These are phyloP conservation scores for Penicillium olsonii DNA, from an alignment of 2,329 filamentous ascomycete genomes.

Conservation along the genomic window DNA sequence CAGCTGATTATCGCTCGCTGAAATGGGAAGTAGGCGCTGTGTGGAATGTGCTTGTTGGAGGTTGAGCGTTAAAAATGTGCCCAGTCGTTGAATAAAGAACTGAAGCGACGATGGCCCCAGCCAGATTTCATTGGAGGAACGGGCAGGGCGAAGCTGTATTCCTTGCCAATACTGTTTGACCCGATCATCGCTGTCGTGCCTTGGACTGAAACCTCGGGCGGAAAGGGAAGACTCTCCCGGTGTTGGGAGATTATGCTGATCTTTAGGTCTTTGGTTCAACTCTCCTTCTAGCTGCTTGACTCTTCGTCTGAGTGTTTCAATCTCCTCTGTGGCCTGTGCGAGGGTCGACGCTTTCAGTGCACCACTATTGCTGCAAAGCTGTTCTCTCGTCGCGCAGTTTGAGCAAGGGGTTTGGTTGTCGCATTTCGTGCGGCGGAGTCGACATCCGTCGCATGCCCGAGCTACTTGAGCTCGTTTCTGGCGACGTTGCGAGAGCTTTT, in stretches of 20 bases:
- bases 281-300: conserved; percentile 10
- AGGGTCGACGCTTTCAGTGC: background rate
- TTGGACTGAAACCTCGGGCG: background rate
- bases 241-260: background rate
- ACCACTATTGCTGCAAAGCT: conserved; percentile 1
- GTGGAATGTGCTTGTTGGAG: background rate
- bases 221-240: background rate
- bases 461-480: conserved; percentile 3
- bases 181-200: background rate
- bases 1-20: conserved; percentile 3
- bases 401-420: background rate
- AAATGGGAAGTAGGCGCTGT: conserved; percentile 1
- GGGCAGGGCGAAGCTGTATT: conserved; percentile 6
- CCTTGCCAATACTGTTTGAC: conserved; percentile 1
- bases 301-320: conserved; percentile 1
- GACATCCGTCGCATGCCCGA: conserved; percentile 3
- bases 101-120: conserved; percentile 5
- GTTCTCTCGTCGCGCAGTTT: background rate
- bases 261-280: conserved; percentile 2
- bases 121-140: conserved; percentile 5
- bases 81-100: conserved; percentile 4
- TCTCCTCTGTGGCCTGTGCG: conserved; percentile 7
- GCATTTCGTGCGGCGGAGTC: conserved; percentile 3
- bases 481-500: background rate
- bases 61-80: background rate